Evolutionary conservation across 345 rosid genomes (phyloP).

Genomic region (Theobroma cacao): DNA sequence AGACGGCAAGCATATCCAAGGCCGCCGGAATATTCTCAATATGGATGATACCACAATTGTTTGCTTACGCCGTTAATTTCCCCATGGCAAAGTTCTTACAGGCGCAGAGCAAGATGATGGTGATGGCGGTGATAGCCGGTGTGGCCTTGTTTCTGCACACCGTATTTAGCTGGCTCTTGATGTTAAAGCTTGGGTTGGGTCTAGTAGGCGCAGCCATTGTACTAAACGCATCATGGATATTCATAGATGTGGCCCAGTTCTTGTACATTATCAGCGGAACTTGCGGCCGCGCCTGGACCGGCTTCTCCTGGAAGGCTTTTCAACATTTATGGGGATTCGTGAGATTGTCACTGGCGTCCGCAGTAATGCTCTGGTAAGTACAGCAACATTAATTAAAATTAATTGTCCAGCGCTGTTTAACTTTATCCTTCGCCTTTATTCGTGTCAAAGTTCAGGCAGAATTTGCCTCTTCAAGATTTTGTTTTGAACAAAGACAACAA

Average conservation of each 20-base stretch:
- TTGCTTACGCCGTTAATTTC: constrained; percentile 68
- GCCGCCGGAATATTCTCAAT: constrained; percentile 67
- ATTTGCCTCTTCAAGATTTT: too few species aligned
- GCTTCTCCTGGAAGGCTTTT: constrained; percentile 79
- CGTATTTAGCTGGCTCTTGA: constrained; percentile 64
- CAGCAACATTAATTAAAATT: not conserved
- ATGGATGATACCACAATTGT: constrained; percentile 90
- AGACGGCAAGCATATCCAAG: constrained; percentile 56
- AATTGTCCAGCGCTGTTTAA: too few species aligned
- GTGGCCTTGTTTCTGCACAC: constrained; percentile 56
- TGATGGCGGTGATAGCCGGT: constrained; percentile 67
- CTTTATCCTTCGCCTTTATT: too few species aligned
- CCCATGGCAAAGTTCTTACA: constrained; percentile 86
- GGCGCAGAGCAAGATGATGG: constrained; percentile 90
- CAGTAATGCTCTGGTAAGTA: constrained; percentile 82
- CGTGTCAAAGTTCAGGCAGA: too few species aligned
- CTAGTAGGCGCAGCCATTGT: constrained; percentile 70
- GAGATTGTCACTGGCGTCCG: constrained; percentile 74
- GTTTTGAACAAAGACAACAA: too few species aligned
- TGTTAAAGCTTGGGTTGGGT: constrained; percentile 61
- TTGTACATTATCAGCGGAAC: constrained; percentile 62
- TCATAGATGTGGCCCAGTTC: constrained; percentile 52
- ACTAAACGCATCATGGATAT: constrained; percentile 71
- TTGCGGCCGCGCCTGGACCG: constrained; percentile 82
- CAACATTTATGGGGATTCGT: constrained; percentile 71